A percentile compares a stretch with the other conserved stretches of the same genome.
These are phyloP conservation scores for Hyphopichia pseudoburtonii DNA, from an alignment of 1,139 yeast species.

Conservation along the genomic window DNA sequence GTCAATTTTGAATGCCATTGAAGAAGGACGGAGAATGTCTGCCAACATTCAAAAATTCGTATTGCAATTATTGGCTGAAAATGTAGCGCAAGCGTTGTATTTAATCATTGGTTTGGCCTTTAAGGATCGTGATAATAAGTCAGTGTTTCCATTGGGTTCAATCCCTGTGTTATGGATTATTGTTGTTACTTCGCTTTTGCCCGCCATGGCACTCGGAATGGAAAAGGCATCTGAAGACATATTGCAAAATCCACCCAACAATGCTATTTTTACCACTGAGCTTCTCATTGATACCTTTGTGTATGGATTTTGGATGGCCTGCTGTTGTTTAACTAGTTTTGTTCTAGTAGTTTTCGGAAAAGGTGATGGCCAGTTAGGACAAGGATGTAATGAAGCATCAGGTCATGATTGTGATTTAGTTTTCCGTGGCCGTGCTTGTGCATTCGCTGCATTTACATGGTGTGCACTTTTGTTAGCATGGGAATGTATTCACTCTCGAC, in stretches of 20 bases:
- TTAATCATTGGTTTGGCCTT: conserved; percentile 73
- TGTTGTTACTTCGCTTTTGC: conserved; percentile 77
- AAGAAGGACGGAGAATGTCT: conserved; percentile 82
- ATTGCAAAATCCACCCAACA: conserved; percentile 65
- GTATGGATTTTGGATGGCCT: conserved; percentile 76
- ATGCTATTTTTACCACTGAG: conserved; percentile 67
- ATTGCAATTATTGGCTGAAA: conserved; percentile 74
- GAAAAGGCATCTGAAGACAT: conserved; percentile 68
- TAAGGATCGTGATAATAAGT: conserved; percentile 54
- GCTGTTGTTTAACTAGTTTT: conserved; percentile 67
- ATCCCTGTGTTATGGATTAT: conserved; percentile 81
- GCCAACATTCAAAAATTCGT: conserved; percentile 80
- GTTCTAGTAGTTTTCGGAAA: conserved; percentile 63
- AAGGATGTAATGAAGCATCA: conserved; percentile 50
- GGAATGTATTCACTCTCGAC: conserved; percentile 80
- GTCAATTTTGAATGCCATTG: conserved; percentile 73
- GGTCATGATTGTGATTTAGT: conserved; percentile 55
- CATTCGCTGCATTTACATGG: conserved; percentile 90
- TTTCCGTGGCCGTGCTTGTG: conserved; percentile 75
- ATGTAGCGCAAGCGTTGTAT: conserved; percentile 75
- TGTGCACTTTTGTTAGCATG: conserved; percentile 83
- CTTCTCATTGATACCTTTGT: conserved; percentile 71
- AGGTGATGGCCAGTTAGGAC: conserved; percentile 70
- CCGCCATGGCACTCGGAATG: conserved; percentile 85
- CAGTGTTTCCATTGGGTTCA: conserved; percentile 78